Percentiles rank a stretch among this genome's conserved stretches.
Conservation (phyloP, 176 grass and related monocot genomes). For the Ensete glaucum region DNA sequence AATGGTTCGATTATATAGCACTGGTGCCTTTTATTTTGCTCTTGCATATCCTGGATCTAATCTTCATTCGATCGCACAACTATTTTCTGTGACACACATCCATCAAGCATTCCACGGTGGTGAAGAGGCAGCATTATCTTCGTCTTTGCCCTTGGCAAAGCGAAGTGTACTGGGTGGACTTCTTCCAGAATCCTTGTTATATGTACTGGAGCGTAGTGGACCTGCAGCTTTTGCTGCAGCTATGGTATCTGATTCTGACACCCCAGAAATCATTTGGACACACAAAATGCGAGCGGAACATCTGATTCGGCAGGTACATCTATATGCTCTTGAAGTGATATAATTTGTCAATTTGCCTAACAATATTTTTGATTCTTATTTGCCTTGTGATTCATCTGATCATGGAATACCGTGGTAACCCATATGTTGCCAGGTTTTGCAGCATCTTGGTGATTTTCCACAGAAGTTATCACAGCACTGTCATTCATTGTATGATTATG, state of each 20-base stretch:
- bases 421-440: conserved; percentile 63
- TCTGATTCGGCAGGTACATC: conserved; percentile 78
- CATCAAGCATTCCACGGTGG: conserved; percentile 99
- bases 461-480: conserved; percentile 96
- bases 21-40: conserved; percentile 91
- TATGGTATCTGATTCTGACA: conserved; percentile 98
- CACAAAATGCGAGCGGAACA: conserved; percentile 99
- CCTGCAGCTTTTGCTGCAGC: conserved; percentile 73
- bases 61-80: conserved; percentile 79
- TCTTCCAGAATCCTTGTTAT: conserved; percentile 89
- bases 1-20: conserved; percentile 91
- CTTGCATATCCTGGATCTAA: conserved; percentile 89
- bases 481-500: conserved; percentile 98
- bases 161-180: conserved; percentile 86
- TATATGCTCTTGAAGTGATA: background rate
- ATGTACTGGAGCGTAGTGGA: conserved; percentile 90
- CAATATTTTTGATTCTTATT: background rate
- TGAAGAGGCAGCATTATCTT: conserved; percentile 96
- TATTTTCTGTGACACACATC: conserved; percentile 82
- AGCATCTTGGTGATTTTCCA: conserved; percentile 94
- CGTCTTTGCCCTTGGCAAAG: conserved; percentile 85
- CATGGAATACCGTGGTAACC: conserved; percentile 17
- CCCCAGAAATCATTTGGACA: conserved; percentile 99
- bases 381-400: background rate
- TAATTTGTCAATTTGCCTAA: background rate